Evolutionary conservation across 495 filamentous ascomycete genomes (phyloP).

Genomic region (Gamarada debralockiae): DNA sequence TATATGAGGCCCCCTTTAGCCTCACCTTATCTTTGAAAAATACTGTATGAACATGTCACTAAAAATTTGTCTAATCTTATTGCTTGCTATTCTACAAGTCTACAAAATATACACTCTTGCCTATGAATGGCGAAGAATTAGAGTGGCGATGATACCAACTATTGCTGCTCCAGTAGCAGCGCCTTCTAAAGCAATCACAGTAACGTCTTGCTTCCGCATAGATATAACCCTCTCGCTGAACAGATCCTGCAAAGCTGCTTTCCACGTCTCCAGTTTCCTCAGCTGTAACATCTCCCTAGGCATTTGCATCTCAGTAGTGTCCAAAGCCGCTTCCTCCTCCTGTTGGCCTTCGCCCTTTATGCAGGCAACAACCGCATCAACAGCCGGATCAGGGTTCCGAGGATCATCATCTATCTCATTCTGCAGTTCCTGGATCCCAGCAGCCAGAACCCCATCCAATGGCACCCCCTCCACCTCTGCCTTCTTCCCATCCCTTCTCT

Average conservation of each 20-base stretch:
- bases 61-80: too few relatives aligned
- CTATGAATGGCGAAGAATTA: conserved; percentile 45
- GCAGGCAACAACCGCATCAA: conserved; percentile 17
- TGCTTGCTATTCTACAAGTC: conserved; percentile 7
- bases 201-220: conserved; percentile 70
- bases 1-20: too few relatives aligned
- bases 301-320: conserved; percentile 18
- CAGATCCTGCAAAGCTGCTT: conserved; percentile 46
- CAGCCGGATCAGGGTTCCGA: conserved; percentile 9
- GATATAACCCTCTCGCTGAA: conserved; percentile 68
- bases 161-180: conserved; percentile 68
- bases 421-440: conserved; percentile 16
- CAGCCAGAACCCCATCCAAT: conserved; percentile 13
- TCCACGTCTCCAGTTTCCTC: conserved; percentile 42
- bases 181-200: conserved; percentile 64
- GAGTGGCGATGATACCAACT: conserved; percentile 52
- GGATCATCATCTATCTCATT: conserved; percentile 13
- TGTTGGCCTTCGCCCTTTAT: conserved; percentile 8
- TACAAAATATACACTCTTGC: conserved; percentile 15
- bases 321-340: conserved; percentile 11
- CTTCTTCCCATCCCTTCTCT: background rate
- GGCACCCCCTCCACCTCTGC: conserved; percentile 3
- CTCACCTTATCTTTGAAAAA: too few relatives aligned
- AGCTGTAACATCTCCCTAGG: conserved; percentile 2
- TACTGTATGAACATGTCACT: too few relatives aligned